Evolutionary conservation across 371 early-diverging fungal genomes (phyloP).

Genomic region (Mortierella sp.): DNA sequence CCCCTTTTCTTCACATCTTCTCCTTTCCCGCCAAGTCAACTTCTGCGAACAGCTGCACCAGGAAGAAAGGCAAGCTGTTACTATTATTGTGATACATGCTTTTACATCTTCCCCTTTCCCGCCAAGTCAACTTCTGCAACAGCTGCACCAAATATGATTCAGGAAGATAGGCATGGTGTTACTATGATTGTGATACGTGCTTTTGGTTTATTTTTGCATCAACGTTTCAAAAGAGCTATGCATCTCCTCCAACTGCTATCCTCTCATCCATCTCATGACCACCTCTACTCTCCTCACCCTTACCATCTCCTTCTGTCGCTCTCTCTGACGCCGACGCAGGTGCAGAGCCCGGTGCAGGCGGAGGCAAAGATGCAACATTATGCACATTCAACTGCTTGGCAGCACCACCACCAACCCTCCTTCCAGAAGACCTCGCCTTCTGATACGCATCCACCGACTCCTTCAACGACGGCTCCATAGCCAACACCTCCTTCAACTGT

Average conservation of each 20-base stretch:
- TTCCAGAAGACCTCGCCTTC: conserved; percentile 53
- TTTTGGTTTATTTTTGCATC: neutral
- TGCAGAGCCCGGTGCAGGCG: neutral
- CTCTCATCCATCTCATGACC: neutral
- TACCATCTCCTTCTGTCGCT: neutral
- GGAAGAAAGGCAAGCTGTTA: no score
- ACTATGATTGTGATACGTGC: no score
- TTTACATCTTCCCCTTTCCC: no score
- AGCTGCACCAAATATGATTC: no score
- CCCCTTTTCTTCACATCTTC: no score
- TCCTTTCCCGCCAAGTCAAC: no score
- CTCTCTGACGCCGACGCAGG: conserved; percentile 1
- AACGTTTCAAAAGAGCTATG: neutral
- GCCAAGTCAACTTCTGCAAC: no score
- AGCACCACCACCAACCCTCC: conserved; percentile 52
- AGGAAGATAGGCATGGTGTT: no score
- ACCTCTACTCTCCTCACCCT: neutral
- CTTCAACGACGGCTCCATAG: conserved; percentile 64
- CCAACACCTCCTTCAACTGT: conserved; percentile 71
- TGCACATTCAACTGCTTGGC: conserved; percentile 53
- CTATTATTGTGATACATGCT: no score
- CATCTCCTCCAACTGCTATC: neutral
- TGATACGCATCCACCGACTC: conserved; percentile 63
- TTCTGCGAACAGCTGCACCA: no score
- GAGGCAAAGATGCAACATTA: conserved; percentile 20